Percentiles rank a stretch among this genome's conserved stretches.
phyloP scores from a whole-genome alignment of 768 basidiomycete genomes.

The Auriscalpium microsporum region DNA sequence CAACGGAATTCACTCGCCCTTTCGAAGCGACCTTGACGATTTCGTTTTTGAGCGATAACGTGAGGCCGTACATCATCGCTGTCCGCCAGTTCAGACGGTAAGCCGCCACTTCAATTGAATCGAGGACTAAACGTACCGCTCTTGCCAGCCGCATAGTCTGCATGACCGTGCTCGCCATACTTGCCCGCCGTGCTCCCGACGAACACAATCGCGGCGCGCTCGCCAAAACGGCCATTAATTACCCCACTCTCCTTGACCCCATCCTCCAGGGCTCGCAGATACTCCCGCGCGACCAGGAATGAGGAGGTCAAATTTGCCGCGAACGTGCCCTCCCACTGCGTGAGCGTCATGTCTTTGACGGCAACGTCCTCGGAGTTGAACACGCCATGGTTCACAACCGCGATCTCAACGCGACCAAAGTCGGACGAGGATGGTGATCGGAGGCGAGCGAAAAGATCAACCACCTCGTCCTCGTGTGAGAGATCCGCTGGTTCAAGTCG shows the following conservation, averaged over 20 bases:
- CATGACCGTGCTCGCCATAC: conserved; percentile 61
- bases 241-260: conserved; percentile 16
- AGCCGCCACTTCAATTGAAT: background rate
- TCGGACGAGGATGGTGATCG: conserved; percentile 19
- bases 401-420: conserved; percentile 42
- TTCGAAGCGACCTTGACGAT: conserved; percentile 67
- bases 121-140: conserved; percentile 38
- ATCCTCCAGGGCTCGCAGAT: conserved; percentile 35
- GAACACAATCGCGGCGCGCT: conserved; percentile 51
- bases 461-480: conserved; percentile 45
- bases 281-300: conserved; percentile 62
- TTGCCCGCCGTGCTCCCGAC: conserved; percentile 69
- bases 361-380: conserved; percentile 38
- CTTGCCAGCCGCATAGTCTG: conserved; percentile 60
- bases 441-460: conserved; percentile 32
- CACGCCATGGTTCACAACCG: conserved; percentile 56
- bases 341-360: conserved; percentile 49
- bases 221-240: conserved; percentile 23
- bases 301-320: conserved; percentile 56
- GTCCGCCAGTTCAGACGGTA: background rate
- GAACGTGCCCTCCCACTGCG: conserved; percentile 56
- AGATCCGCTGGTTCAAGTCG: conserved; percentile 46
- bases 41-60: conserved; percentile 66
- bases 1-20: conserved; percentile 63
- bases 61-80: conserved; percentile 71